phyloP scores from a whole-genome alignment of 2,329 filamentous ascomycete species.

The Triangularia verruculosa region DNA sequence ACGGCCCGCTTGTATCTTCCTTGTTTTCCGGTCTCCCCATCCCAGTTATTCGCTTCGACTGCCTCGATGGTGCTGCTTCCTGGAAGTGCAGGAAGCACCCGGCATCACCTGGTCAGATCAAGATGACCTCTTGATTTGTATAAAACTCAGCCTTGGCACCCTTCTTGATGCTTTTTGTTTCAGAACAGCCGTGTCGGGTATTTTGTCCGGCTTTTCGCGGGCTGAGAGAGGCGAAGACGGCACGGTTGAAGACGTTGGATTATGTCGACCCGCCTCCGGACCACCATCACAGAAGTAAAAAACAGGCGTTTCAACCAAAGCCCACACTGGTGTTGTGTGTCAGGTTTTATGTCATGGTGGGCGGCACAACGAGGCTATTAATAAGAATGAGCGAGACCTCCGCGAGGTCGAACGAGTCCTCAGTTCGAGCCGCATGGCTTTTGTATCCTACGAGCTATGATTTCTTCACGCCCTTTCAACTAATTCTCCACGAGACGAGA shows the following conservation, averaged over 20 bases:
- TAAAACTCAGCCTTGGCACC: background rate
- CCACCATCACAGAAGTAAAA: constrained; percentile 3
- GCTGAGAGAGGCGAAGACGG: constrained; percentile 23
- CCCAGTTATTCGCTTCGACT: background rate
- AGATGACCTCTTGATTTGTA: background rate
- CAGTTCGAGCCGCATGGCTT: background rate
- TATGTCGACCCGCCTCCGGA: constrained; percentile 21
- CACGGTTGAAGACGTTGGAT: constrained; percentile 23
- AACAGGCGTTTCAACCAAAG: constrained; percentile 19
- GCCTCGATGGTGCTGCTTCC: background rate
- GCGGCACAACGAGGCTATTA: constrained; percentile 18
- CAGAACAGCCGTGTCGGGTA: constrained; percentile 30
- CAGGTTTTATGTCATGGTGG: background rate
- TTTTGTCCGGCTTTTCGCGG: constrained; percentile 23
- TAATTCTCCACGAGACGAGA: too few species aligned
- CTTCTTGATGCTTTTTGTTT: background rate
- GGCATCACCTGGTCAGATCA: background rate
- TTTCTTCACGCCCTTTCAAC: constrained; percentile 12
- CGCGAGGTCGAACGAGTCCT: background rate
- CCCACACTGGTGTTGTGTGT: background rate
- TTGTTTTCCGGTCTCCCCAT: background rate
- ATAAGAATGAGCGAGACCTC: constrained; percentile 7
- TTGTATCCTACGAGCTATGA: background rate
- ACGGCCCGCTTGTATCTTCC: background rate
- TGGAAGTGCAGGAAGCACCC: background rate